Evolutionary conservation across 805 yeast species (phyloP).

Genomic region (Vanderwaltozyma tropicalis): DNA sequence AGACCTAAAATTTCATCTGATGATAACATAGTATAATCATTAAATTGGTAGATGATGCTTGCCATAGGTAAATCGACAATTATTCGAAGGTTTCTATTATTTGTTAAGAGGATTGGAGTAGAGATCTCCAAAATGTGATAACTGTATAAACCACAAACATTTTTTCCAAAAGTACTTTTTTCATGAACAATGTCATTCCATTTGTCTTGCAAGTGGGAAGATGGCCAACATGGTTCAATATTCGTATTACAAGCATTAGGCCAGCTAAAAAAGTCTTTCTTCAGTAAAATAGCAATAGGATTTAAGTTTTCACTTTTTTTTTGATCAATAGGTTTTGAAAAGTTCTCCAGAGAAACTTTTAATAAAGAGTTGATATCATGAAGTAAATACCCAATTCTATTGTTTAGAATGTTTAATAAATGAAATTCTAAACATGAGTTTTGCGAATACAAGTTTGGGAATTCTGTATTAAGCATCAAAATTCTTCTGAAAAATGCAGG

Average conservation of each 20-base stretch:
- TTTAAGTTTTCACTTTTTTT: too few relatives aligned
- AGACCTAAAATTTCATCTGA: not conserved
- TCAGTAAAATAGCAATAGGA: too few relatives aligned
- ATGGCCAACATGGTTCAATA: not conserved
- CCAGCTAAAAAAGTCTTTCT: too few relatives aligned
- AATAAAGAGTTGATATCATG: not conserved
- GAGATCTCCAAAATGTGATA: conserved; percentile 1
- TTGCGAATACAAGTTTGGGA: not conserved
- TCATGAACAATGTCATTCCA: not conserved
- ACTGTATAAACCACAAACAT: not conserved
- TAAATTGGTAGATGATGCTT: not conserved
- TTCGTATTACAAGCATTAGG: not conserved
- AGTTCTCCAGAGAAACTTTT: not conserved
- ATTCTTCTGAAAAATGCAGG: conserved; percentile 1
- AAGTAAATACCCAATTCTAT: too few relatives aligned
- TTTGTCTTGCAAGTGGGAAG: not conserved
- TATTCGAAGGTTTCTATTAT: not conserved
- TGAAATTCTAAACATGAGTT: not conserved
- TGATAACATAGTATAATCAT: not conserved
- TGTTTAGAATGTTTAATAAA: not conserved
- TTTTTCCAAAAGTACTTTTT: not conserved
- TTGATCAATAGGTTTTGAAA: too few relatives aligned
- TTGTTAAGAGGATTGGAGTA: not conserved
- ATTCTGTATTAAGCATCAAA: not conserved
- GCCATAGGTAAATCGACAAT: conserved; percentile 1